Percentiles rank a stretch among this genome's conserved stretches.
Evolutionary conservation across 352 stramenopile genomes (phyloP).

Genomic region (Hyaloperonospora brassicae): DNA sequence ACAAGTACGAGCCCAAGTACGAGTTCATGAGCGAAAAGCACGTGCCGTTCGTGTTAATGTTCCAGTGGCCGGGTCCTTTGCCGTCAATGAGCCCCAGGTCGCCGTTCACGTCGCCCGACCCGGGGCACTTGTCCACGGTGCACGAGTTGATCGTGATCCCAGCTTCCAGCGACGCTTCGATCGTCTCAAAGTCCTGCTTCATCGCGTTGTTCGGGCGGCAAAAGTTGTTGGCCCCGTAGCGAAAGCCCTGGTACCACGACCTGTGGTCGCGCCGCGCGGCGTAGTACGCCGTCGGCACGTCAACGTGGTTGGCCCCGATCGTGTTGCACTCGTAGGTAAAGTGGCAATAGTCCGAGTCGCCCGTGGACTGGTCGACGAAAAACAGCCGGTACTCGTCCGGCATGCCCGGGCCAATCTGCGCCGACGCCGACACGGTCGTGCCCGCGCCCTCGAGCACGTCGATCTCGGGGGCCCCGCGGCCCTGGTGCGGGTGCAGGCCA

Average conservation of each 20-base stretch:
- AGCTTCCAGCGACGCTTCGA: slow-evolving; percentile 34
- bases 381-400: slow-evolving; percentile 56
- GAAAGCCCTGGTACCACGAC: slow-evolving; percentile 50
- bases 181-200: slow-evolving; percentile 40
- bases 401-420: slow-evolving; percentile 82
- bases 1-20: slow-evolving; percentile 46
- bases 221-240: slow-evolving; percentile 46
- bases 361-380: slow-evolving; percentile 20
- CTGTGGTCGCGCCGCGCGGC: slow-evolving; percentile 32
- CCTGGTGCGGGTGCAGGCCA: slow-evolving; percentile 76
- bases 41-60: slow-evolving; percentile 45
- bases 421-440: slow-evolving; percentile 74
- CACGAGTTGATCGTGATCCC: slow-evolving; percentile 48
- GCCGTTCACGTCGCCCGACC: slow-evolving; percentile 39
- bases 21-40: slow-evolving; percentile 49
- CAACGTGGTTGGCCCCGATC: slow-evolving; percentile 38
- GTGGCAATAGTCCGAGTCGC: slow-evolving; percentile 31
- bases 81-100: slow-evolving; percentile 40
- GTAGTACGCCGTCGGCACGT: slow-evolving; percentile 36
- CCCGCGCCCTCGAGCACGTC: slow-evolving; percentile 86
- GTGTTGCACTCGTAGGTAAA: slow-evolving; percentile 47
- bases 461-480: slow-evolving; percentile 89
- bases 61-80: slow-evolving; percentile 32
- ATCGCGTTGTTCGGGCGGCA: slow-evolving; percentile 24
- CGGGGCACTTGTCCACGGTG: slow-evolving; percentile 33